These are phyloP conservation scores for Camelina sativa DNA, from an alignment of 345 rosid species.

Conservation along the genomic window DNA sequence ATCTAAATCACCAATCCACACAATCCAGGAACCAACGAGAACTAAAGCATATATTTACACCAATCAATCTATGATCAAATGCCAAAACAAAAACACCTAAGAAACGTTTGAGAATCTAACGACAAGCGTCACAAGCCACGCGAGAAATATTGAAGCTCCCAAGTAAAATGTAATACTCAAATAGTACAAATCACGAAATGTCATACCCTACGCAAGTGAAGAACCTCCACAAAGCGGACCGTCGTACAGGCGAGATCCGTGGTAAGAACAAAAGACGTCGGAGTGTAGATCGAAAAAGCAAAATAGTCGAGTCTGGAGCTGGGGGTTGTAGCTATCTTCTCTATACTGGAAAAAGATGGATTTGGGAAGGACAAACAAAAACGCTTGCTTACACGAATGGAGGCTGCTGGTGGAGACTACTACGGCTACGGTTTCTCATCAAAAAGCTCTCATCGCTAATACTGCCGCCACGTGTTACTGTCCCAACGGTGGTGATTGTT, in stretches of 20 bases:
- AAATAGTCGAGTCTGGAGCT: constrained; percentile 19
- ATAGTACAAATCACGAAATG: constrained; percentile 11
- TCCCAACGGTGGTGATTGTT: constrained; percentile 35
- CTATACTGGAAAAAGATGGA: background rate
- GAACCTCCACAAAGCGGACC: constrained; percentile 1
- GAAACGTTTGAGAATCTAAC: background rate
- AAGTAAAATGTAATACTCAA: constrained; percentile 19
- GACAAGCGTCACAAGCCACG: background rate
- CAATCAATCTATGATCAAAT: constrained; percentile 6
- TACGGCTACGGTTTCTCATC: constrained; percentile 41
- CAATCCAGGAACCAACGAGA: background rate
- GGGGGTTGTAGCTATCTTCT: background rate
- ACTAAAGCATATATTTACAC: background rate
- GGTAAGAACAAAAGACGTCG: background rate
- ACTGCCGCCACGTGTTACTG: constrained; percentile 36
- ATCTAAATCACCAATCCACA: constrained; percentile 18
- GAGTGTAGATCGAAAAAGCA: background rate
- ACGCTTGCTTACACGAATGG: constrained; percentile 6
- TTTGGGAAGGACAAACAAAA: background rate
- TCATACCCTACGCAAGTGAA: background rate
- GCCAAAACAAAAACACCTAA: constrained; percentile 2
- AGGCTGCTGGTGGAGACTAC: constrained; percentile 9
- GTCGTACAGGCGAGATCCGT: constrained; percentile 9
- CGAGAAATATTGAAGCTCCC: background rate
- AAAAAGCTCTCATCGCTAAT: constrained; percentile 10